A percentile compares a stretch with the other conserved stretches of the same genome.
phyloP scores from a whole-genome alignment of 2,329 filamentous ascomycete species.

The Microascus cirrosus region DNA sequence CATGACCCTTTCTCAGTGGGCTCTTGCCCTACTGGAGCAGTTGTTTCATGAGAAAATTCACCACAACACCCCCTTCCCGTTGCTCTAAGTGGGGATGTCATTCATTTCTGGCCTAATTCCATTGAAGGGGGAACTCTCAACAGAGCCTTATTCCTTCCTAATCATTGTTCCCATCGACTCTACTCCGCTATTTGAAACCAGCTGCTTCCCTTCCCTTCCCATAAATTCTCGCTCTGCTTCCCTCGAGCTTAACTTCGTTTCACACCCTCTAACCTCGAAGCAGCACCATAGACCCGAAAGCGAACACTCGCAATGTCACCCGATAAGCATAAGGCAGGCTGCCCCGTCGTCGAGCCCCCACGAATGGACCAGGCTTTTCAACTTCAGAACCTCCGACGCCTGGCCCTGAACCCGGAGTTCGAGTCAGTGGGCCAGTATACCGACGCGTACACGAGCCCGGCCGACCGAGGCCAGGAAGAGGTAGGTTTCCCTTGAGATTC shows the following conservation, averaged over 20 bases:
- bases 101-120: not conserved
- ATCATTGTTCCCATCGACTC: not conserved
- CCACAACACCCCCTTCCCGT: not conserved
- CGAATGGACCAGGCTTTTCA: constrained; percentile 1
- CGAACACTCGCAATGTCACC: not conserved
- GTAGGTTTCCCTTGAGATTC: not conserved
- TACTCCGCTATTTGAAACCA: not conserved
- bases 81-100: not conserved
- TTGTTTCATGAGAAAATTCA: not conserved
- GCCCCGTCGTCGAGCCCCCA: not conserved
- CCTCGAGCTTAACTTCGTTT: not conserved
- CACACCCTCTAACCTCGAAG: not conserved
- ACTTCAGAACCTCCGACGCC: not conserved
- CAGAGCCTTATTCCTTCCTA: not conserved
- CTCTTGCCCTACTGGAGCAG: not conserved
- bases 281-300: not conserved
- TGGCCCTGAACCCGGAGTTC: not conserved
- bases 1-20: not conserved
- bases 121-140: not conserved
- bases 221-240: not conserved
- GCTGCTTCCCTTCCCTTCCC: not conserved
- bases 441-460: not conserved
- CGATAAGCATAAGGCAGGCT: not conserved
- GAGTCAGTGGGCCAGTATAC: not conserved
- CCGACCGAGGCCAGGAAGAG: not conserved